Base-by-base conservation (phyloP, 306 rosid species). In the Sicyos edulis region DNA sequence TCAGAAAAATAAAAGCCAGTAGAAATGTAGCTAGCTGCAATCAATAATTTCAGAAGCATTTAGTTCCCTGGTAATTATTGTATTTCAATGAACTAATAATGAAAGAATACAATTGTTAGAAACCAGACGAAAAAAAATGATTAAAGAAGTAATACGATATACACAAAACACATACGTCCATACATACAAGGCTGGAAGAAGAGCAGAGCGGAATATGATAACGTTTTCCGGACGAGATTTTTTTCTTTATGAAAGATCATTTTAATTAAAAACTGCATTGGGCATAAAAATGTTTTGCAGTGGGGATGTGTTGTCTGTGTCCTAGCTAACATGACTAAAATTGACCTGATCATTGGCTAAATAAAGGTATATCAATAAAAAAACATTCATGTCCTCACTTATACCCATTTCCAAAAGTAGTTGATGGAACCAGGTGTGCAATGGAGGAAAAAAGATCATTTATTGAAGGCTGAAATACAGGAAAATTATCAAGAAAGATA, bases 371-470 rank as follows among this genome's bases (percentile, higher is more conserved):
- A 20, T 37, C 42, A 37, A n/a, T n/a, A n/a, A n/a, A n/a, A n/a
- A n/a, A n/a, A n/a, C n/a, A n/a, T n/a, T n/a, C 99, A 93, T 83
- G 81, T 93, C 99, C 79, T 90, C 90, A 34, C 77, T 84, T 64
- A 93, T 70, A 85, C 99, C 99, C 59, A 88, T 71, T 82, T 88
- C 90, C 1, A 60, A 61, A 67, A 93, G 92, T 72, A 80, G 10
- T n/a, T 91, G 75, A 62, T 79, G 85, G 78, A 89, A 65, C 83
- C 88, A 60, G 97, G 92, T 78, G 89, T 72, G 50, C 85, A 89
- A 13, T 87, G 88, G 76, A 91, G 91, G 78, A 93, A 83, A 80
- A 91, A 86, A 71, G 86, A 81, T 72, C 92, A n/a, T n/a, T n/a
- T n/a, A n/a, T n/a, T n/a, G n/a, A 50, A 3, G 50, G 53, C 42